These are phyloP conservation scores for Geranium rotundifolium DNA, from an alignment of 345 rosid species.

Conservation along the genomic window DNA sequence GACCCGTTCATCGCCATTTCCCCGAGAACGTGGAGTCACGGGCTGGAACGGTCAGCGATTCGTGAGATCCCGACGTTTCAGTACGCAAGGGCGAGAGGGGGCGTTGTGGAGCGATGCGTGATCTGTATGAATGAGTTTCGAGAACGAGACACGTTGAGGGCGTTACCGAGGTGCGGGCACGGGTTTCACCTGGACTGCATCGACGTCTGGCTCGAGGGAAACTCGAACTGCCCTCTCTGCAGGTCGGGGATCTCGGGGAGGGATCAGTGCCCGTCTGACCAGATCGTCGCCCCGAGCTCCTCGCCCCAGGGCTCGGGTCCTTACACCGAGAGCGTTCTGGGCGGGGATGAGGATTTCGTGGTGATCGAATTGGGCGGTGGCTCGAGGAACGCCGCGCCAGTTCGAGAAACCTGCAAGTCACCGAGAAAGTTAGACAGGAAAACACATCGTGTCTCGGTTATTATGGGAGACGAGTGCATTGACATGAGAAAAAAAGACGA, in stretches of 20 bases:
- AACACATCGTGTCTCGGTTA: conserved; percentile 19
- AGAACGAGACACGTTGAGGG: conserved; percentile 40
- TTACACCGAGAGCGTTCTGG: conserved; percentile 25
- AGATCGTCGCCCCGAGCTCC: conserved; percentile 44
- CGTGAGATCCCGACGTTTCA: conserved; percentile 40
- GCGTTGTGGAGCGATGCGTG: conserved; percentile 27
- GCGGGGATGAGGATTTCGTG: conserved; percentile 49
- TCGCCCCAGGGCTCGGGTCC: conserved; percentile 49
- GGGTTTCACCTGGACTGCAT: conserved; percentile 55
- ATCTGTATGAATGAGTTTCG: conserved; percentile 56
- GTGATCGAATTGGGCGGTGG: conserved; percentile 37
- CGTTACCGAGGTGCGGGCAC: conserved; percentile 54
- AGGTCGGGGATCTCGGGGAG: conserved; percentile 41
- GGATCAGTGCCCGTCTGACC: conserved; percentile 21
- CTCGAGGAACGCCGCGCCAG: no score
- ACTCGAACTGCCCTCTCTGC: conserved; percentile 56
- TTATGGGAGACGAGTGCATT: conserved; percentile 55
- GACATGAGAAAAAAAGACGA: conserved; percentile 35
- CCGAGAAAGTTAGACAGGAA: conserved; percentile 18
- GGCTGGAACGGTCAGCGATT: conserved; percentile 41
- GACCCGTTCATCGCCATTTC: conserved; percentile 43
- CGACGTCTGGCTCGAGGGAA: conserved; percentile 48
- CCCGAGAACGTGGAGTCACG: conserved; percentile 40
- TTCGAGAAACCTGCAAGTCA: conserved; percentile 11
- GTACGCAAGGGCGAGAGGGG: conserved; percentile 20